Evolutionary conservation across 176 grass and related monocot species (phyloP).

Genomic region (Calamus simplicifolius): DNA sequence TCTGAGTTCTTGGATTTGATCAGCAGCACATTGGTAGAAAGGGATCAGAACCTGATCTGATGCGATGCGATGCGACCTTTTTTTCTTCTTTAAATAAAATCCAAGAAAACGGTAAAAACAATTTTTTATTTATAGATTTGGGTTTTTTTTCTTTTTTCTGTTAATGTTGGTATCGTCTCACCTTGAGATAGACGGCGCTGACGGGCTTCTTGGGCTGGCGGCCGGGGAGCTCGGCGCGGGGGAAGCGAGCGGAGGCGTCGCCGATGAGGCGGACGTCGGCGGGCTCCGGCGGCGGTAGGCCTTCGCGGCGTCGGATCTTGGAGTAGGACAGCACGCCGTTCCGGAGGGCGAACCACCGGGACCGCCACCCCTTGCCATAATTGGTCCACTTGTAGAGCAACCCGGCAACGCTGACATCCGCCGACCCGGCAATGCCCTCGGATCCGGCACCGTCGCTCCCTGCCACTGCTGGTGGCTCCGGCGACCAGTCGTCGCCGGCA

Average conservation of each 20-base stretch:
- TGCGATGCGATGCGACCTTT: not conserved
- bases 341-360: conserved; percentile 66
- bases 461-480: conserved; percentile 8
- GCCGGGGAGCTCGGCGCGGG: not conserved
- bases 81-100: not conserved
- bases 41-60: not conserved
- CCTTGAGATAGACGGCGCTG: conserved; percentile 24
- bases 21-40: not conserved
- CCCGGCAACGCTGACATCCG: conserved; percentile 39
- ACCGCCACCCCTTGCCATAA: conserved; percentile 72
- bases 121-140: no score
- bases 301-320: conserved; percentile 40
- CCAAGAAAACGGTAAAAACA: not conserved
- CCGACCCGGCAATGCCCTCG: not conserved
- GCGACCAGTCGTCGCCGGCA: not conserved
- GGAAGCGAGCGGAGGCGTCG: conserved; percentile 25
- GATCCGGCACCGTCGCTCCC: not conserved
- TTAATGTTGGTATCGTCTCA: not conserved
- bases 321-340: conserved; percentile 72
- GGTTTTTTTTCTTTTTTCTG: no score
- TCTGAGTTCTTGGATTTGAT: no score
- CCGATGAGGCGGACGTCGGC: conserved; percentile 47
- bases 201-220: not conserved
- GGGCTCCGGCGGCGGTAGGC: not conserved
- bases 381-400: conserved; percentile 81